These are phyloP conservation scores for Pilasporangium apinafurcum DNA, from an alignment of 352 stramenopile species.

Conservation along the genomic window DNA sequence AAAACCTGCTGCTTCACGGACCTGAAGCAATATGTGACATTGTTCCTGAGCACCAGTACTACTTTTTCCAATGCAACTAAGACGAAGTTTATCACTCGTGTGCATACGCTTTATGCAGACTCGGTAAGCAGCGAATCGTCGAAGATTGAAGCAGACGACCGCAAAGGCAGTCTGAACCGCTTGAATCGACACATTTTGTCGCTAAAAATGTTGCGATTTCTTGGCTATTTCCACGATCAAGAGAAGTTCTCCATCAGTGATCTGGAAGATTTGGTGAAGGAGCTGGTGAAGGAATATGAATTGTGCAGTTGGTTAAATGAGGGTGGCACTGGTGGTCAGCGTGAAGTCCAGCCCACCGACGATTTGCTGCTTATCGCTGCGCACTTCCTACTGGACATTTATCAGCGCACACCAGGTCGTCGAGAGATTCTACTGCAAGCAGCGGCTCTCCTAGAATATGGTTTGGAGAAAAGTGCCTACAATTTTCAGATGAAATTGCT, in stretches of 20 bases:
- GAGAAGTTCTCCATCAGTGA: conserved; percentile 15
- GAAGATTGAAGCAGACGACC: conserved; percentile 6
- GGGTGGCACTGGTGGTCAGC: conserved; percentile 60
- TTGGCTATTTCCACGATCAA: conserved; percentile 33
- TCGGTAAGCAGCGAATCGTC: conserved; percentile 14
- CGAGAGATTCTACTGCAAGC: conserved; percentile 43
- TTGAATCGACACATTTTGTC: conserved; percentile 54
- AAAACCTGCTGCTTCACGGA: conserved; percentile 87
- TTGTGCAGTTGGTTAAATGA: conserved; percentile 66
- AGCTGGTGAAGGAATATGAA: conserved; percentile 65
- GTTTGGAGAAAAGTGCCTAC: conserved; percentile 73
- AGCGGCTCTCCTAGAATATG: conserved; percentile 61
- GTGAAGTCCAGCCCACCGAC: conserved; percentile 81
- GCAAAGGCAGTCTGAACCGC: conserved; percentile 35
- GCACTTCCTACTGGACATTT: conserved; percentile 65
- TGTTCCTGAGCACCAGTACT: conserved; percentile 27
- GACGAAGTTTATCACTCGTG: conserved; percentile 21
- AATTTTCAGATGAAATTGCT: conserved; percentile 91
- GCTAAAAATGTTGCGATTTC: conserved; percentile 68
- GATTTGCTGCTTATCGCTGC: conserved; percentile 70
- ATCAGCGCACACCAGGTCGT: conserved; percentile 29
- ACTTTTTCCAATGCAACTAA: conserved; percentile 28
- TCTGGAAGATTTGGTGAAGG: conserved; percentile 29
- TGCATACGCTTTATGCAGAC: conserved; percentile 25
- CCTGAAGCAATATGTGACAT: conserved; percentile 66